These are phyloP conservation scores for Fusarium sp. DNA, from an alignment of 2,329 filamentous ascomycete genomes.

Conservation along the genomic window DNA sequence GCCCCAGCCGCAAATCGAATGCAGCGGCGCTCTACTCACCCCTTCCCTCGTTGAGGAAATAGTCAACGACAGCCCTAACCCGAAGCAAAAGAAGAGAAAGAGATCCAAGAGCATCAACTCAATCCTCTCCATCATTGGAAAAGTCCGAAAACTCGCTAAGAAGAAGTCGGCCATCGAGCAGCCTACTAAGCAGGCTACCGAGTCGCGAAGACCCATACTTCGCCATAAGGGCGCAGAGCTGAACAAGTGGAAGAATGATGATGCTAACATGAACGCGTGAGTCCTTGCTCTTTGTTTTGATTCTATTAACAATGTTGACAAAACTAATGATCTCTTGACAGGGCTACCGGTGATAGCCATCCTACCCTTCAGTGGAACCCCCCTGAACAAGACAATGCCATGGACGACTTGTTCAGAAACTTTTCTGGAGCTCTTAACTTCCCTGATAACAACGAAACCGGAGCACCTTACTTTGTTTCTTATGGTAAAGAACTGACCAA, in stretches of 20 bases:
- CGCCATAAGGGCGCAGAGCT: background rate
- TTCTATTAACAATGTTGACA: background rate
- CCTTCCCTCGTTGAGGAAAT: background rate
- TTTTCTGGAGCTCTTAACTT: background rate
- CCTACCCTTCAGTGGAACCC: constrained; percentile 8
- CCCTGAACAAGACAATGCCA: constrained; percentile 7
- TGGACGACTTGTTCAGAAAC: constrained; percentile 7
- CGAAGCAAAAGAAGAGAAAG: background rate
- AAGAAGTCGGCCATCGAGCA: background rate
- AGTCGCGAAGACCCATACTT: background rate
- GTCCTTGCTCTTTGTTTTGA: background rate
- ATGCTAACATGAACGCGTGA: constrained; percentile 1
- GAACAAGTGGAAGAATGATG: background rate
- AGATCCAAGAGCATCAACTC: background rate
- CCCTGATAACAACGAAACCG: background rate
- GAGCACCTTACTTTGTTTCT: background rate
- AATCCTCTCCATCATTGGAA: background rate
- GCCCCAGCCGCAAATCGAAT: background rate
- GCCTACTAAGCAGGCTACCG: background rate
- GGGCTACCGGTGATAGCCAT: background rate
- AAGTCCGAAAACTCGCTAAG: background rate
- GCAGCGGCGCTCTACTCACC: background rate
- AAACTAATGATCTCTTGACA: constrained; percentile 5
- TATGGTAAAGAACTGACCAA: background rate
- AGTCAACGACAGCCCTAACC: background rate